Evolutionary conservation across 139 green algal species (phyloP), one percentile per base, ranked within the genome.

Genomic region (Edaphochlamys debaryana): DNA sequence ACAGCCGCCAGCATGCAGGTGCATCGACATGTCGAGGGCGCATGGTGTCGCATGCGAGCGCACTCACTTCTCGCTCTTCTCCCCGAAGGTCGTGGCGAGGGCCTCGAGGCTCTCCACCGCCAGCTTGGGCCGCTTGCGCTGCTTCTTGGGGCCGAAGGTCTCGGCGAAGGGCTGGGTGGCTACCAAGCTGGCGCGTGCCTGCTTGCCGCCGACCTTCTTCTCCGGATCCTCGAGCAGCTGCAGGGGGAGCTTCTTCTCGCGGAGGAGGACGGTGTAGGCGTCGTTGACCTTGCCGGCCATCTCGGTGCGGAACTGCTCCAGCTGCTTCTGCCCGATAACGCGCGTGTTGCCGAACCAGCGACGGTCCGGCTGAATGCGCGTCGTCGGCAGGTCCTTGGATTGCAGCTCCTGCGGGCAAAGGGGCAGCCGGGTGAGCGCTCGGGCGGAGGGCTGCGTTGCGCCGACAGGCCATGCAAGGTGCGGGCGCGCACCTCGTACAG

Each of bases 281-380:
- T 98, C 94, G 79, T 95, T 91, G 32, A 96, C 93, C 88, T 99
- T 98, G 62, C 86, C 89, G 32, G 88, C 89, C 96, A 99, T 98
- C 83, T 99, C 96, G 48, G 98, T 95, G 5, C 96, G 89, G 79
- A 99, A 99, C 69, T 93, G 84, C 79, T 98, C 94, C 41, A 99
- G 91, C 93, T 99, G 96, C 88, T 98, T 97, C 89, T 98, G 95
- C 0, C 97, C 97, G 29, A 99, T 94, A 5, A 99, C 95, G 45
- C 97, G 94, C 23, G 97, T 99, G 92, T 99, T 99, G 74, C 97
- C 96, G 82, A 99, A 98, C 95, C 95, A 98, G 34, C 98, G 92
- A 19, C 98, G 89, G 89, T 99, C 97, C 29, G 97, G 97, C 73
- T 98, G 93, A 79, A 99, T 99, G 58, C 98, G 91, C 29, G 96